Base-by-base conservation (phyloP, 345 rosid species). In the Bruguiera sexangula region DNA sequence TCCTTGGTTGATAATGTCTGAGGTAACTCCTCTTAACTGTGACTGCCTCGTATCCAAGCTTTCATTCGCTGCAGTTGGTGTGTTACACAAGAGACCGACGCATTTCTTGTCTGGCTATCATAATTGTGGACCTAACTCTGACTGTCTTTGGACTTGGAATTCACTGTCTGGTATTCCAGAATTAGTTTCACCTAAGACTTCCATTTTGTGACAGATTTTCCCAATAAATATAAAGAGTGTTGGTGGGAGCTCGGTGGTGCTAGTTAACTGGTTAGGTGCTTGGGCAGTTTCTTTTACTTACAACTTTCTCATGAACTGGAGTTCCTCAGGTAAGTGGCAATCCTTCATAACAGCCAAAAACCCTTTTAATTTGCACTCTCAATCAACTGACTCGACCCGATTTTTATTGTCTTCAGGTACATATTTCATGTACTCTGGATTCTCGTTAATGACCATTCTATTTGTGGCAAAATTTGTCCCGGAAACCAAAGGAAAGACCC, bases 1-100 rank as follows among this genome's bases (percentile, higher is more conserved):
- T 81, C 98, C 97, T 32, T 94, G 98, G 98, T 80, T 94, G 80
- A 85, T 94, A 68, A 89, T 91, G 97, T 94, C 97, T 4, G 98
- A 94, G 96, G 98, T 91, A 84, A 67, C 48, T 24, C 29, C 22
- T 18, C 10, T 16, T 43, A 1, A 46, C 43, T 51, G 18, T 13
- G 3, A 43, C 19, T 43, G 16, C 48, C 48, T 43, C 18, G 2
- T 37, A 37, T 37, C 46, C 46, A 8, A 10, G 13, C 13, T 37
- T 37, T 37, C 15, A 37, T 37, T 10, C 13, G 13, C 3, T 1
- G 43, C 11, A 37, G 13, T 37, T 37, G 11, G 43, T 37, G 13
- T 37, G 43, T 37, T 9, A 37, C 34, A 8, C 11, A 37, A 37
- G 43, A 37, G 13, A 37, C 11, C 2, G 16, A 39, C 11, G 16